phyloP scores from a whole-genome alignment of 2,329 filamentous ascomycete species.

The Diplodia seriata region DNA sequence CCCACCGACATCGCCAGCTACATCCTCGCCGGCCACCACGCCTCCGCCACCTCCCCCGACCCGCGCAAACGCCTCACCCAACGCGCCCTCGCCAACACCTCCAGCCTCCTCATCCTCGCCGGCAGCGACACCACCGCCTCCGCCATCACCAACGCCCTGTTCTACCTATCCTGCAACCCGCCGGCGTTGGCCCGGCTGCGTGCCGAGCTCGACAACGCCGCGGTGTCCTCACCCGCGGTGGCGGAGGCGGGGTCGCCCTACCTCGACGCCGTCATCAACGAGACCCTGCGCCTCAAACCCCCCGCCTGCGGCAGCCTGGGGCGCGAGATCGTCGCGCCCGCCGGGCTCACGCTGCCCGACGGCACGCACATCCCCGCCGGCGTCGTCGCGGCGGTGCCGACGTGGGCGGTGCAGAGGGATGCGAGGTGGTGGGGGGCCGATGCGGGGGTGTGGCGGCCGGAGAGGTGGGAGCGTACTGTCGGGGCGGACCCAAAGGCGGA shows the following conservation, averaged over 20 bases:
- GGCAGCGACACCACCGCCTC: constrained; percentile 33
- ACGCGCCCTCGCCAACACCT: constrained; percentile 44
- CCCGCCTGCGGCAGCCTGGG: constrained; percentile 48
- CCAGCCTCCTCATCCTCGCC: constrained; percentile 45
- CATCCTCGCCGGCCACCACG: constrained; percentile 48
- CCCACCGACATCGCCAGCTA: constrained; percentile 45
- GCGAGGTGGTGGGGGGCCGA: constrained; percentile 2
- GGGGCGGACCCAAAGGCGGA: no score
- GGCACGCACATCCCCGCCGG: constrained; percentile 44
- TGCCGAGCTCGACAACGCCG: not conserved
- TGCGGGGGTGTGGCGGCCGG: constrained; percentile 1
- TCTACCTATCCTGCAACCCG: constrained; percentile 37
- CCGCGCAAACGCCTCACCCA: constrained; percentile 40
- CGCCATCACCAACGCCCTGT: constrained; percentile 12
- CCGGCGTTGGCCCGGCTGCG: constrained; percentile 23
- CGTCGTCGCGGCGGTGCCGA: constrained; percentile 37
- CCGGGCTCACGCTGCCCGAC: constrained; percentile 32
- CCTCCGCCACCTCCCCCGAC: constrained; percentile 41
- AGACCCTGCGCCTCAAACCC: constrained; percentile 52
- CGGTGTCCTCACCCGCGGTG: constrained; percentile 34
- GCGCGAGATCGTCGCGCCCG: constrained; percentile 34
- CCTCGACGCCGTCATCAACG: constrained; percentile 52
- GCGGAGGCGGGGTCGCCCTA: constrained; percentile 46
- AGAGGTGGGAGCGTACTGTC: not conserved
- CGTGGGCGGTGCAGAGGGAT: constrained; percentile 35